Percentiles rank a stretch among this genome's conserved stretches.
phyloP scores from a whole-genome alignment of 345 rosid genomes.

The Acer negundo region DNA sequence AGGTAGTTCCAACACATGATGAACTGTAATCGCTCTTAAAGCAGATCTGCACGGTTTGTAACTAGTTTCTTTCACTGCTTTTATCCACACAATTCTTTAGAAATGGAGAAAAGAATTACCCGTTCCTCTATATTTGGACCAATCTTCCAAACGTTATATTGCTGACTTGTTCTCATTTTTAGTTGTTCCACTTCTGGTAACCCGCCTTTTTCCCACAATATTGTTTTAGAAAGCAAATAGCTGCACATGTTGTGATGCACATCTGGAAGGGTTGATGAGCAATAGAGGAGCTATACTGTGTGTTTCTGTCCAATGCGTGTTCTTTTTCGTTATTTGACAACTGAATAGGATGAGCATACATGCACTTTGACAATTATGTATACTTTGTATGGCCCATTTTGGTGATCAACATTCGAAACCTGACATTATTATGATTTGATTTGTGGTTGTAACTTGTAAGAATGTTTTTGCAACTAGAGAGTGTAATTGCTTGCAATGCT shows the following conservation, averaged over 20 bases:
- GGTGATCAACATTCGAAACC: not conserved
- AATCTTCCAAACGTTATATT: not conserved
- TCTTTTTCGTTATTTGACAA: not conserved
- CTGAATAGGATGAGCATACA: not conserved
- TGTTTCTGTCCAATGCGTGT: not conserved
- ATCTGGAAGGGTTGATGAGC: not conserved
- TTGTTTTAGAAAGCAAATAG: not conserved
- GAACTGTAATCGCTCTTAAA: conserved; percentile 43
- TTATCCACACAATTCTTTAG: not conserved
- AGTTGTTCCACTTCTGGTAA: not conserved
- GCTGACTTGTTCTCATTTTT: not conserved
- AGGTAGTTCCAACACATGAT: conserved; percentile 35
- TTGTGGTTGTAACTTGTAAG: not conserved
- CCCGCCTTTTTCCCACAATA: not conserved
- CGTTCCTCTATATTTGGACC: not conserved
- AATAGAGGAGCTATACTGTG: not conserved
- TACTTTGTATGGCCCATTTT: not conserved
- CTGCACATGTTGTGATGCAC: not conserved
- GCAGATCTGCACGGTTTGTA: conserved; percentile 6
- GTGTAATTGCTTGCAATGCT: not conserved
- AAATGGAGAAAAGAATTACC: not conserved
- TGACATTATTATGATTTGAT: not conserved
- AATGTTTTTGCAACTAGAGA: not conserved
- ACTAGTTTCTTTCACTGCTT: not conserved
- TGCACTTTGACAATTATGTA: not conserved